phyloP scores from a whole-genome alignment of 805 yeast genomes.

The Candida cerambycidarum region DNA sequence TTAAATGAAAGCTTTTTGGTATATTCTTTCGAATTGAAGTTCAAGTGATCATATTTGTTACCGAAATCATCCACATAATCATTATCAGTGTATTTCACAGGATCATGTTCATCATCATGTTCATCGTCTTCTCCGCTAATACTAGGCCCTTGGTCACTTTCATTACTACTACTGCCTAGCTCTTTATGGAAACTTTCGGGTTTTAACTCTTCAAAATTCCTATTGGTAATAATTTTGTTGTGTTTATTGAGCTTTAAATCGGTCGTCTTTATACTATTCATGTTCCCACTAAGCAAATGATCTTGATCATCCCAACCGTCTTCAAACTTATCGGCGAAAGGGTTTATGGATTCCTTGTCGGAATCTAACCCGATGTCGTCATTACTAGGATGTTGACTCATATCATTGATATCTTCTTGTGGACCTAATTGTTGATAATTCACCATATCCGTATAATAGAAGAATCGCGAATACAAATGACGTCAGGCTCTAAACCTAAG shows the following conservation, averaged over 20 bases:
- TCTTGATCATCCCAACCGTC: slow-evolving; percentile 9
- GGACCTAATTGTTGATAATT: slow-evolving; percentile 7
- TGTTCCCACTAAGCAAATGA: slow-evolving; percentile 5
- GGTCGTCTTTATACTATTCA: slow-evolving; percentile 4
- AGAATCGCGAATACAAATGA: not conserved
- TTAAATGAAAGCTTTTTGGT: slow-evolving; percentile 33
- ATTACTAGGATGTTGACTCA: not conserved
- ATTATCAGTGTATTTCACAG: slow-evolving; percentile 14
- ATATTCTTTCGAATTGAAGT: slow-evolving; percentile 35
- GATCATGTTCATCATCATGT: slow-evolving; percentile 16
- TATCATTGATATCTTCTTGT: not conserved
- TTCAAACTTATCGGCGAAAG: not conserved
- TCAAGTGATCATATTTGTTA: slow-evolving; percentile 33
- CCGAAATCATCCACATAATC: slow-evolving; percentile 32
- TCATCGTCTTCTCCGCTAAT: too few species aligned
- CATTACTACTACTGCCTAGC: slow-evolving; percentile 6
- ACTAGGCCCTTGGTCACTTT: slow-evolving; percentile 3
- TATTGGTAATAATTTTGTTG: slow-evolving; percentile 15
- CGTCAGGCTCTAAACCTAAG: not conserved
- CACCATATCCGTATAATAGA: not conserved
- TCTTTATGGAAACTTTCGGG: slow-evolving; percentile 11
- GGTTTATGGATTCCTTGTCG: not conserved
- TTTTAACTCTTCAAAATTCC: slow-evolving; percentile 15
- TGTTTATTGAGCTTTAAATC: slow-evolving; percentile 9
- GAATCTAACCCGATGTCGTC: not conserved